A percentile compares a stretch with the other conserved stretches of the same genome.
phyloP scores from a whole-genome alignment of 2,329 filamentous ascomycete genomes.

The Fusarium oxysporum region DNA sequence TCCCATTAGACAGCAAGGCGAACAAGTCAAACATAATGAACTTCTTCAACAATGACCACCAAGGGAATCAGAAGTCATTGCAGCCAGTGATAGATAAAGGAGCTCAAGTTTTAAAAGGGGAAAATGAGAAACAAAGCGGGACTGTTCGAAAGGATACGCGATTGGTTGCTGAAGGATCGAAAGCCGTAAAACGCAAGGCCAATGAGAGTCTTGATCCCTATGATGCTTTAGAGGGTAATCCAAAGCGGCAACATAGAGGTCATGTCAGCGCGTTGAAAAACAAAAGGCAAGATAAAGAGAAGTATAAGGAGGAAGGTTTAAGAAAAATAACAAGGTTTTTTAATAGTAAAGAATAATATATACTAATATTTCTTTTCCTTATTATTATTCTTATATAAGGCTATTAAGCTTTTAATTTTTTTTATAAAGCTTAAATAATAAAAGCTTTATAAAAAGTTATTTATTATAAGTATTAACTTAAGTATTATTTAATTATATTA shows the following conservation, averaged over 20 bases:
- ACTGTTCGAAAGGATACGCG: neutral
- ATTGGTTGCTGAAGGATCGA: neutral
- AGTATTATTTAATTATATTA: no score
- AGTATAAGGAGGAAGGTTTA: conserved; percentile 70
- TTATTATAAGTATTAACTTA: no score
- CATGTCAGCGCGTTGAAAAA: conserved; percentile 59
- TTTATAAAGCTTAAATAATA: no score
- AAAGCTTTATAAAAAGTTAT: no score
- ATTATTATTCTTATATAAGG: no score
- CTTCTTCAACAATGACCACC: conserved; percentile 76
- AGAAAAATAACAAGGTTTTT: conserved; percentile 90
- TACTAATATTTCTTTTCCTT: no score
- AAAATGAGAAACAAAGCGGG: neutral
- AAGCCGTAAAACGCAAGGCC: conserved; percentile 43
- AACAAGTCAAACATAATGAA: conserved; percentile 96
- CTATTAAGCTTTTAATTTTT: no score
- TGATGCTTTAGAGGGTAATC: conserved; percentile 43
- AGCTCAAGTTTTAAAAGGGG: neutral
- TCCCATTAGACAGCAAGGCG: conserved; percentile 84
- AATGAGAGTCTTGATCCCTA: conserved; percentile 19
- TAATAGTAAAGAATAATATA: conserved; percentile 29
- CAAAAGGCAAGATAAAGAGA: conserved; percentile 47
- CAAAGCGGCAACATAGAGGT: conserved; percentile 15
- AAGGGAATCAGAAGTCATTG: conserved; percentile 51
- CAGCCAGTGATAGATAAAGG: neutral